Conservation (phyloP, 2,329 filamentous ascomycete species). For the Aureobasidium vineae region DNA sequence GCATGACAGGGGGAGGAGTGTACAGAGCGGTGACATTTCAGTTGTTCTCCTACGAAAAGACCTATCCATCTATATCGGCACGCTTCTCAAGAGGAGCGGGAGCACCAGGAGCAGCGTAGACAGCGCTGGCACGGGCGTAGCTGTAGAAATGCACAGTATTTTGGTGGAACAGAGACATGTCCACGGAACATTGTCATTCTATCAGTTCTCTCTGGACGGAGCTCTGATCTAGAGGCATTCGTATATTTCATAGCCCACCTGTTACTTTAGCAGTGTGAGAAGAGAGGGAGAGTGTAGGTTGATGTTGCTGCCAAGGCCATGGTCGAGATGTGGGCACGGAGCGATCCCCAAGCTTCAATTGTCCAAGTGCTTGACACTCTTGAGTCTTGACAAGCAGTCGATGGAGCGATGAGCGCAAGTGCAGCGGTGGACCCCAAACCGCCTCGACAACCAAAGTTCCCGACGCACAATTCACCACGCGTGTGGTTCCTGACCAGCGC, state of each 20-base stretch:
- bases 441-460: slow-evolving; percentile 52
- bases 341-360: not conserved
- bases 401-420: slow-evolving; percentile 21
- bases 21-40: not conserved
- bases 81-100: slow-evolving; percentile 46
- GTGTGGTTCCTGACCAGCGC: slow-evolving; percentile 92
- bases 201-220: no score
- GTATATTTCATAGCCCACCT: no score
- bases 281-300: no score
- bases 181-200: no score
- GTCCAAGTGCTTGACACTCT: not conserved
- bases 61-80: slow-evolving; percentile 31
- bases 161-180: no score
- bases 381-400: not conserved
- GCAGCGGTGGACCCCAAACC: slow-evolving; percentile 33
- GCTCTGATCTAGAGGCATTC: no score
- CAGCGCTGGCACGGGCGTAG: not conserved
- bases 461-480: slow-evolving; percentile 65
- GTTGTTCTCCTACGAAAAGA: slow-evolving; percentile 19
- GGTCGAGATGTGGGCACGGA: not conserved
- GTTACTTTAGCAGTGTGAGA: no score
- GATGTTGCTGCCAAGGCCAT: not conserved
- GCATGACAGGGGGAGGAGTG: not conserved
- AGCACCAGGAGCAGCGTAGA: slow-evolving; percentile 1
- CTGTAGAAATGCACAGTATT: no score